Base-by-base conservation (phyloP, 1,139 yeast genomes). In the Hanseniaspora sp. region DNA sequence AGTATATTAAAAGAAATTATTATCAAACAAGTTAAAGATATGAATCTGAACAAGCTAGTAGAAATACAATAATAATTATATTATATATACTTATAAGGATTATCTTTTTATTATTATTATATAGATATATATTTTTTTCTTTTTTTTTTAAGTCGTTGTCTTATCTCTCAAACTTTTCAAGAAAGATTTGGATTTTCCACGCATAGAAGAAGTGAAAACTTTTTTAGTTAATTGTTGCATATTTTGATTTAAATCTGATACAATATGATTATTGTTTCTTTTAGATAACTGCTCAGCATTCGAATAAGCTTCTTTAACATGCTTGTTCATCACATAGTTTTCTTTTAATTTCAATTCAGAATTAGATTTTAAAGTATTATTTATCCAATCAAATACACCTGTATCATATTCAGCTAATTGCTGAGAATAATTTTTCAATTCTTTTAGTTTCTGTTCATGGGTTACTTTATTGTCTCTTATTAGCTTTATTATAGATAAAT, bases 21-120 rank as follows among this genome's bases (percentile, higher is more conserved):
- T 96, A 96, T 92, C 64, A 73, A 75, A 51, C 87, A 84, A 64
- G 85, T 90, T 8, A 77, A 96, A 61, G 74, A 73, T 58, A 86
- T 83, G 61, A 92, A 90, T 3, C 76, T 76, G 57, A 66, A 70
- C 53, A 67, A 73, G 60, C 61, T 70, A 30, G 64, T 69, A 7
- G 70, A 68, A 37, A 29, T 54, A 34, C 45, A 51, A 38, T 43
- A 49, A 34, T 33, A 4, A 23, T 23, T 23, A 23, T 13, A 7
- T 17, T 31, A 23, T 34, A 37, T 15, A 17, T 41, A 34, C 31
- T 29, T 15, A 44, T 39, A 43, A 37, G 35, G 23, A 48, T 34
- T 39, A 35, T 55, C 29, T 35, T 48, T 39, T 47, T 34, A 42
- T 48, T 40, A 40, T 37, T 42, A 42, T 52, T 39, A 48, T 30